These are phyloP conservation scores for Stentor coeruleus DNA, from an alignment of 73 alveolate species.

Conservation along the genomic window DNA sequence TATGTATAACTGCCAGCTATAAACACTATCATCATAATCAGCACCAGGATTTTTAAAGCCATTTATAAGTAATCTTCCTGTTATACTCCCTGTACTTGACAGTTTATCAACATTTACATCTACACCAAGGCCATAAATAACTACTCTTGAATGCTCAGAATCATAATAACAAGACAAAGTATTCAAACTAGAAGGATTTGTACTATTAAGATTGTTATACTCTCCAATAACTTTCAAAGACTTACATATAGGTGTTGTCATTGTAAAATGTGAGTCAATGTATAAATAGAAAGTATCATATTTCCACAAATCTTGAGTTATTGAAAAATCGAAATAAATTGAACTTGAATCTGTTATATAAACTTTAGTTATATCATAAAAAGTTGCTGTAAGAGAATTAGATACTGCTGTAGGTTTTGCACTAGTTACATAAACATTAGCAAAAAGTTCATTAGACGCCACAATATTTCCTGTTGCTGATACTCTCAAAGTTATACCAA, in stretches of 20 bases:
- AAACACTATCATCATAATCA: not conserved
- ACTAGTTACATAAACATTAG: not conserved
- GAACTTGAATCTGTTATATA: not conserved
- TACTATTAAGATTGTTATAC: not conserved
- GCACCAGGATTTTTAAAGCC: not conserved
- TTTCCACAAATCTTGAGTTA: not conserved
- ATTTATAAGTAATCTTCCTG: not conserved
- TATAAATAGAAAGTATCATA: not conserved
- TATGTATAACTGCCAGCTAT: not conserved
- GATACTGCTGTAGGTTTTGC: not conserved
- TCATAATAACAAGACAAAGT: not conserved
- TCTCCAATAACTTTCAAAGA: not conserved
- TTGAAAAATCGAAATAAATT: not conserved
- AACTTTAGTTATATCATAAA: not conserved
- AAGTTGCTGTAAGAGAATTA: not conserved
- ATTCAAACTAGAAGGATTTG: not conserved
- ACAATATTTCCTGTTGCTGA: not conserved
- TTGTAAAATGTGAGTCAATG: not conserved
- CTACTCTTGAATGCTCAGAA: not conserved
- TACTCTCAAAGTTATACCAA: not conserved
- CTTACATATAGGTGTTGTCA: not conserved
- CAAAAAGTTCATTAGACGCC: not conserved
- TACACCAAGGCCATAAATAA: not conserved
- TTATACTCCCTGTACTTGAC: not conserved
- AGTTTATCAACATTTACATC: not conserved